A percentile compares a stretch with the other conserved stretches of the same genome.
Evolutionary conservation across 2,329 filamentous ascomycete species (phyloP).

Genomic region (Claviceps cyperi): DNA sequence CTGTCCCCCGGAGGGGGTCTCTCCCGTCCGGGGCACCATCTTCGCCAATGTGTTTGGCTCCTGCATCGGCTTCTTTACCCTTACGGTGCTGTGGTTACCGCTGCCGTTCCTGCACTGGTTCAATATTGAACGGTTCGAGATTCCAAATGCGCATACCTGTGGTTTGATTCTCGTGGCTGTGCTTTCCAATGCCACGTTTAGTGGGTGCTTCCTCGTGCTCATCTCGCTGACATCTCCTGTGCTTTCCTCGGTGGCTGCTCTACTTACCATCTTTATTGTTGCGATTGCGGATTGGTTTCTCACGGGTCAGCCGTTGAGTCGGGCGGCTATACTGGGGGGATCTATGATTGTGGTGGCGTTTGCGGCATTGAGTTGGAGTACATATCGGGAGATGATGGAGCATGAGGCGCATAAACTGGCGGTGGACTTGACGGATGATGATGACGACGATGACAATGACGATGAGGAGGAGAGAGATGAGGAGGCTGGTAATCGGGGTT

Average conservation of each 20-base stretch:
- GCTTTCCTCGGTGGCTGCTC: slow-evolving; percentile 76
- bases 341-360: slow-evolving; percentile 80
- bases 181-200: slow-evolving; percentile 79
- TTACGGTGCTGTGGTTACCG: slow-evolving; percentile 82
- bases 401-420: slow-evolving; percentile 48
- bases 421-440: slow-evolving; percentile 31
- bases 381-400: slow-evolving; percentile 84
- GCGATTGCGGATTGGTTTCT: slow-evolving; percentile 81
- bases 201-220: slow-evolving; percentile 80
- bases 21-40: slow-evolving; percentile 76
- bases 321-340: slow-evolving; percentile 68
- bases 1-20: slow-evolving; percentile 81
- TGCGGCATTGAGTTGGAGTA: slow-evolving; percentile 74
- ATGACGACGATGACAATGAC: slow-evolving; percentile 34
- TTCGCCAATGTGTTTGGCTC: slow-evolving; percentile 90
- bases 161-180: slow-evolving; percentile 71
- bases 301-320: slow-evolving; percentile 61
- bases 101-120: slow-evolving; percentile 68
- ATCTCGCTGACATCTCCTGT: slow-evolving; percentile 90
- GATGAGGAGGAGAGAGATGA: not conserved
- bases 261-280: slow-evolving; percentile 94
- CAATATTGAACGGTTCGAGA: slow-evolving; percentile 67
- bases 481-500: not conserved
- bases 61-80: slow-evolving; percentile 73
- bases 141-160: slow-evolving; percentile 65